phyloP scores from a whole-genome alignment of 306 rosid genomes.

The Acacia confusa region DNA sequence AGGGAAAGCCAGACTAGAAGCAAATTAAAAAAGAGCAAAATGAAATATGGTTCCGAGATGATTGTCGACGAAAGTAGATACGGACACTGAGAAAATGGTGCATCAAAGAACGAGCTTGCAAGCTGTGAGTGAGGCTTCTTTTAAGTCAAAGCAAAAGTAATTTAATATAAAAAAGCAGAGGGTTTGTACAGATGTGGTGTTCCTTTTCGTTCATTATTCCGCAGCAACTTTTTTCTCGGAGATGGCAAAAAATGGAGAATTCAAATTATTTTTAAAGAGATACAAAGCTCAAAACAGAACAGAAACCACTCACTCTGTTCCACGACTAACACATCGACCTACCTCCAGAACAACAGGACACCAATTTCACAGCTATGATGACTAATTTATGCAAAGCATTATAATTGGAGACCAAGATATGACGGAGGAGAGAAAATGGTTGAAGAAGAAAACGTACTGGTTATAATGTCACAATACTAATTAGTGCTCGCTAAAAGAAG shows the following conservation, averaged over 20 bases:
- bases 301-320: slow-evolving; percentile 23
- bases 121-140: slow-evolving; percentile 35
- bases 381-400: neutral
- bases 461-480: slow-evolving; percentile 17
- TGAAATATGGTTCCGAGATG: slow-evolving; percentile 48
- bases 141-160: slow-evolving; percentile 41
- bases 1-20: neutral
- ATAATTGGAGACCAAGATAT: neutral
- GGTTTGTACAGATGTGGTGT: slow-evolving; percentile 44
- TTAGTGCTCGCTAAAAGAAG: slow-evolving; percentile 16
- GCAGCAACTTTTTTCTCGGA: slow-evolving; percentile 31
- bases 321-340: neutral
- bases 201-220: slow-evolving; percentile 50
- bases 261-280: neutral
- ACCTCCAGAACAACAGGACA: neutral
- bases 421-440: slow-evolving; percentile 1
- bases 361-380: neutral
- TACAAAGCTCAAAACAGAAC: slow-evolving; percentile 8
- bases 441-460: slow-evolving; percentile 10
- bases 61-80: slow-evolving; percentile 55
- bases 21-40: slow-evolving; percentile 1
- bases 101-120: slow-evolving; percentile 44
- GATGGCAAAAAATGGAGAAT: slow-evolving; percentile 27
- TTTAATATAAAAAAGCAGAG: slow-evolving; percentile 34
- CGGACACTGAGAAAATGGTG: slow-evolving; percentile 33